Evolutionary conservation across 352 stramenopile species (phyloP).

Genomic region (Pythium sp.): DNA sequence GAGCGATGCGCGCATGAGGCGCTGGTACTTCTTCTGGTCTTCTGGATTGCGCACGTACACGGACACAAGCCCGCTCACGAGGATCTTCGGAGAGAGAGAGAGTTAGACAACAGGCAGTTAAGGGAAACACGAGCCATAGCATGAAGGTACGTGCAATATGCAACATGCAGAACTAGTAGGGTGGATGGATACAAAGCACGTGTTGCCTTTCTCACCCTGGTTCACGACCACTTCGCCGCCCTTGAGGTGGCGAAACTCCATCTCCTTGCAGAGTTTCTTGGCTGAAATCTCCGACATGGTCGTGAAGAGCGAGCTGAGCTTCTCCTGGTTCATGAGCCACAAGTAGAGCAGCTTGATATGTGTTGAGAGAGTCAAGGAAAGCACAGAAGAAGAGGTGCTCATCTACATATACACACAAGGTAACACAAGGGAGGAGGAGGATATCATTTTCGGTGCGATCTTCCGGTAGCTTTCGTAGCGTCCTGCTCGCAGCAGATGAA

Average conservation of each 20-base stretch:
- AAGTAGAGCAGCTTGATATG: conserved; percentile 69
- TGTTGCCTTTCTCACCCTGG: conserved; percentile 83
- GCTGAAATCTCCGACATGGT: conserved; percentile 83
- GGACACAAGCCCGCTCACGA: conserved; percentile 74
- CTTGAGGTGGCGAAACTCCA: conserved; percentile 78
- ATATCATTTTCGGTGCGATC: conserved; percentile 61
- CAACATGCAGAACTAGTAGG: not conserved
- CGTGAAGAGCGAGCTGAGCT: conserved; percentile 82
- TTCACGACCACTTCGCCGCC: conserved; percentile 74
- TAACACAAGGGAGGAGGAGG: not conserved
- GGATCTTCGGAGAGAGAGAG: conserved; percentile 42
- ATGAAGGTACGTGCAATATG: not conserved
- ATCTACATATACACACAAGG: not conserved
- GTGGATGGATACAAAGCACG: conserved; percentile 57
- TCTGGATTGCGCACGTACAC: conserved; percentile 69
- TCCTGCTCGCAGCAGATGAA: conserved; percentile 26
- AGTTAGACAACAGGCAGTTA: not conserved
- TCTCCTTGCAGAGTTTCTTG: conserved; percentile 85
- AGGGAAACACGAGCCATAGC: not conserved
- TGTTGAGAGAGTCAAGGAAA: not conserved
- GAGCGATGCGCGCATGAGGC: conserved; percentile 41
- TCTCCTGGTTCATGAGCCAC: conserved; percentile 87
- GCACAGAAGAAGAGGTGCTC: not conserved
- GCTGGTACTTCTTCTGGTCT: conserved; percentile 66
- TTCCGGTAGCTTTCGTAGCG: conserved; percentile 56